Evolutionary conservation across 1,284 basidiomycete genomes (phyloP).

Genomic region (Heterobasidion parviporum): DNA sequence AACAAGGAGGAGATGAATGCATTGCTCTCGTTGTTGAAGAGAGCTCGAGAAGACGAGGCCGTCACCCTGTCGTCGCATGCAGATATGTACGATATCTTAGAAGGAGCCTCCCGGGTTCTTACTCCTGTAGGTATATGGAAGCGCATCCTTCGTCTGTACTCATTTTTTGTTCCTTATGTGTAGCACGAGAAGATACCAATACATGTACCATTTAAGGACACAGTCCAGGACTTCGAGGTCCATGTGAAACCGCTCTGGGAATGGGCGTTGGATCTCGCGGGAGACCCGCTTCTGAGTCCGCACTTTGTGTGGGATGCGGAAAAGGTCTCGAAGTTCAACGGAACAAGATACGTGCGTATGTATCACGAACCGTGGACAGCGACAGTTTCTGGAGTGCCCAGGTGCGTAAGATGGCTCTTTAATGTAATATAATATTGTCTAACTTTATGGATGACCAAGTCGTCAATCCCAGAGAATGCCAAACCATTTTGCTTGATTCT

Average conservation of each 20-base stretch:
- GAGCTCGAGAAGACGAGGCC: neutral
- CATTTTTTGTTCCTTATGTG: neutral
- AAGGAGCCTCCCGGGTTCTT: neutral
- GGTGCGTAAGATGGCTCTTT: neutral
- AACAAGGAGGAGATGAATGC: neutral
- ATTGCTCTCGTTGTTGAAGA: neutral
- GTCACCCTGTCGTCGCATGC: neutral
- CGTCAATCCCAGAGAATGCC: neutral
- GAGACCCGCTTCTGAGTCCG: neutral
- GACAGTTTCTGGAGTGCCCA: neutral
- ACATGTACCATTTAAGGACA: neutral
- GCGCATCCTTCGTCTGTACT: neutral
- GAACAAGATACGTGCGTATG: neutral
- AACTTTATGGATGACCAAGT: neutral
- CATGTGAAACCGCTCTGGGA: neutral
- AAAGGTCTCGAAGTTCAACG: neutral
- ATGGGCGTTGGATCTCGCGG: neutral
- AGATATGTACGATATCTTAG: neutral
- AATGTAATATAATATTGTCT: too few species aligned
- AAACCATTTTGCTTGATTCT: neutral
- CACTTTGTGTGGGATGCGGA: neutral
- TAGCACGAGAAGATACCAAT: neutral
- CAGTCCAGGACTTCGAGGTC: neutral
- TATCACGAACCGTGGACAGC: neutral
- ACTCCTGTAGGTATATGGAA: neutral